A percentile compares a stretch with the other conserved stretches of the same genome.
These are phyloP conservation scores for Mycena olivaceomarginata DNA, from an alignment of 768 basidiomycete genomes.

Conservation along the genomic window DNA sequence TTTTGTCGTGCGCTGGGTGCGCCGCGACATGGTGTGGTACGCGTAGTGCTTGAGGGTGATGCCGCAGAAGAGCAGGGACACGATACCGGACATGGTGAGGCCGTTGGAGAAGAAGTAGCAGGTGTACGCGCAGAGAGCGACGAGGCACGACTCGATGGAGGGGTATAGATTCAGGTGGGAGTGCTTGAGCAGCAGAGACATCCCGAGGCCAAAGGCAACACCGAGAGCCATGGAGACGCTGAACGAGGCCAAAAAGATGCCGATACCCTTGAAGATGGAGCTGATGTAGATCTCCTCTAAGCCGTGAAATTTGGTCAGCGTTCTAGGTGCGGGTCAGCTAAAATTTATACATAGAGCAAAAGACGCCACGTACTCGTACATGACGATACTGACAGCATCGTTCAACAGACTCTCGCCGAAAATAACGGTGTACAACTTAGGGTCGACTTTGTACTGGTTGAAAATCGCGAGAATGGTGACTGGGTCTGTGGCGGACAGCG, in stretches of 20 bases:
- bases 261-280: conserved; percentile 96
- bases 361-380: conserved; percentile 93
- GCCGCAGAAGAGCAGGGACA: conserved; percentile 98
- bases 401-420: conserved; percentile 98
- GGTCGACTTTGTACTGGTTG: conserved; percentile 98
- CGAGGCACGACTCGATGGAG: conserved; percentile 97
- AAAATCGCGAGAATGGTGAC: conserved; percentile 99
- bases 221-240: conserved; percentile 96
- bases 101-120: conserved; percentile 99
- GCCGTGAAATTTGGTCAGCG: conserved; percentile 93
- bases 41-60: conserved; percentile 99
- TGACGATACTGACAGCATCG: conserved; percentile 99
- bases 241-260: conserved; percentile 97
- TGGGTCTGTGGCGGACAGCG: conserved; percentile 97
- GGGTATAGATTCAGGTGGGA: conserved; percentile 91
- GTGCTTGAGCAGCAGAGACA: conserved; percentile 96
- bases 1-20: conserved; percentile 95
- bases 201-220: conserved; percentile 91
- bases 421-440: conserved; percentile 97
- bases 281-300: conserved; percentile 85
- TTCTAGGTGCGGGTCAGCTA: conserved; percentile 67
- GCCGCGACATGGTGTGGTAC: conserved; percentile 99
- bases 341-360: background rate
- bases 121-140: conserved; percentile 95
- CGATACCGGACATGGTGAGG: conserved; percentile 95